Evolutionary conservation across 306 rosid species (phyloP).

Genomic region (Malus sieversii): DNA sequence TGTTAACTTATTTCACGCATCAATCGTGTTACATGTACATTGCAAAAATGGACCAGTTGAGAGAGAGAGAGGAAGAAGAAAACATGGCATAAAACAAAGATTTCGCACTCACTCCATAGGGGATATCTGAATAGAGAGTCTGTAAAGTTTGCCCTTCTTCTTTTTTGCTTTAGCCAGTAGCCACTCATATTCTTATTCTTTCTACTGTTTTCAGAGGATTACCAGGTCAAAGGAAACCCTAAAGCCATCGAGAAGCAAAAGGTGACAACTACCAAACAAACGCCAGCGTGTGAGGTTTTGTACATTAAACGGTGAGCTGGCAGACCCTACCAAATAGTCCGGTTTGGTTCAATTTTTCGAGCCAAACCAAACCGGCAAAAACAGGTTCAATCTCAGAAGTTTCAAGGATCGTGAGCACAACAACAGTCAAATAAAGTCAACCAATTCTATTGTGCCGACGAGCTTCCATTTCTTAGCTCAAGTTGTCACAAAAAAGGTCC

Average conservation of each 20-base stretch:
- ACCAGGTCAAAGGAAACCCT: neutral
- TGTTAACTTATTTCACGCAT: too few relatives aligned
- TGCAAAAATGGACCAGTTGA: neutral
- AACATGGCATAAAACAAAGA: slow-evolving; percentile 42
- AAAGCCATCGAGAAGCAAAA: neutral
- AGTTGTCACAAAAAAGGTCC: neutral
- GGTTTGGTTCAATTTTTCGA: neutral
- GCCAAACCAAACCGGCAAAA: neutral
- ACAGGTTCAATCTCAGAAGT: neutral
- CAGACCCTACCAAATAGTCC: neutral
- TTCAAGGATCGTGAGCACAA: neutral
- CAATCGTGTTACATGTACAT: too few relatives aligned
- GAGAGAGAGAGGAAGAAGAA: neutral
- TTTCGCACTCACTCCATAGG: slow-evolving; percentile 39
- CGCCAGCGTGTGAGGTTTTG: neutral
- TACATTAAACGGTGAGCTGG: neutral
- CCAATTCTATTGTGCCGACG: neutral
- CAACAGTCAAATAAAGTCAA: neutral
- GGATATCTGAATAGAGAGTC: slow-evolving; percentile 11
- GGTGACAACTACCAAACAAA: neutral
- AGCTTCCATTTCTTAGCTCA: neutral
- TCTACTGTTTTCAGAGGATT: neutral
- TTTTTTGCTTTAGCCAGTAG: slow-evolving; percentile 22
- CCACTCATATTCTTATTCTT: slow-evolving; percentile 28
- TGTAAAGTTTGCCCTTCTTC: slow-evolving; percentile 9